Evolutionary conservation across 306 rosid genomes (phyloP), one percentile per base, ranked within the genome.

Genomic region (Prunus davidiana): DNA sequence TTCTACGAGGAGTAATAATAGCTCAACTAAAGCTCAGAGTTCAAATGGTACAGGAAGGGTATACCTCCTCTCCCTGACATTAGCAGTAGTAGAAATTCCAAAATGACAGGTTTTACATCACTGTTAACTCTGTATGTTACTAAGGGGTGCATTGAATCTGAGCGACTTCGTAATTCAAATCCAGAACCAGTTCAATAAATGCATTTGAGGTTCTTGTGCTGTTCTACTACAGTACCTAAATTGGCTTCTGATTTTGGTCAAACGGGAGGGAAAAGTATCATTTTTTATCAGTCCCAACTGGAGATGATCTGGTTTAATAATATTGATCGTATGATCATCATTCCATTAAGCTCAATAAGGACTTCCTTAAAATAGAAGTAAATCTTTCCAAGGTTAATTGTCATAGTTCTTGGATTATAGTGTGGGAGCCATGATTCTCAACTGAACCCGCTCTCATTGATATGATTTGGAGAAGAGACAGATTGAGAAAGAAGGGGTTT

Each of bases 31-130:
- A 67, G 46, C 83, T 64, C 87, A 43, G 76, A 88, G 75, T 28
- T 71, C 69, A 75, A 91, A 91, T 84, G 88, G 78, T 65, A 83
- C 97, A 47, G 72, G 87, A 12, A 87, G 88, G 99, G 99, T 96
- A 82, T 58, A 41, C 41, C 52, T 70, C 64, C 66, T 73, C 51
- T 56, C 34, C 27, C 62, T 46, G 62, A 64, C 38, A 75, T 63
- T 30, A 73, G 64, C 49, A 80, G 30, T 22, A 52, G 6, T 28
- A 64, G 34, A 78, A 76, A 43, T 77, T 10, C 8, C 32, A 15
- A 54, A 10, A 34, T 74, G 74, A 30, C 55, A 47, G 15, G 43
- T 78, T 62, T 76, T 50, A 50, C 63, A 25, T 67, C 72, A 24
- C 15, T n/a, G n/a, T 65, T 19, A 19, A 55, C 38, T 9, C 54